These are phyloP conservation scores for Strigomonas galati DNA, from an alignment of 208 protist genomes.

Conservation along the genomic window DNA sequence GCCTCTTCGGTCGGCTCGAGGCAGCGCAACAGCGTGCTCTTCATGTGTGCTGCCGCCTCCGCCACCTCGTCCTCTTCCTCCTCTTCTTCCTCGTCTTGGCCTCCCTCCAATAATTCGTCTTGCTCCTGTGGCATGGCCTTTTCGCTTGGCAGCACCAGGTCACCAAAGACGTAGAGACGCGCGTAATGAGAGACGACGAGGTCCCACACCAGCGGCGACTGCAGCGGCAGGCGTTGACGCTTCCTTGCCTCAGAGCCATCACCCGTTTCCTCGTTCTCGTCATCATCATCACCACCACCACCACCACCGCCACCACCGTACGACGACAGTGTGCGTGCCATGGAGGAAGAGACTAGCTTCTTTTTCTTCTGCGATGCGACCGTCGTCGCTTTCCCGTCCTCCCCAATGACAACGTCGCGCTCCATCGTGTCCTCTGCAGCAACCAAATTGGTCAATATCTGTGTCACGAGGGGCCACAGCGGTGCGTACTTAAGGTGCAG, in stretches of 20 bases:
- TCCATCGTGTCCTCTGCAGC: conserved; percentile 43
- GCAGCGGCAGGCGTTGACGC: conserved; percentile 6
- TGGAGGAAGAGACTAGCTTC: background rate
- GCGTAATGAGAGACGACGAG: conserved; percentile 64
- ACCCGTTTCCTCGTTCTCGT: conserved; percentile 2
- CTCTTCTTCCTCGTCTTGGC: conserved; percentile 12
- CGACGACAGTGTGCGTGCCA: too few relatives aligned
- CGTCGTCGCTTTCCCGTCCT: background rate
- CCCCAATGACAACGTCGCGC: background rate
- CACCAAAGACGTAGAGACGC: conserved; percentile 66
- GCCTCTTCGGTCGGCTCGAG: conserved; percentile 8
- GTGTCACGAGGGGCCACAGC: conserved; percentile 60
- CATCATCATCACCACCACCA: background rate
- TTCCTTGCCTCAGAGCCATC: background rate
- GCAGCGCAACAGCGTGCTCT: background rate
- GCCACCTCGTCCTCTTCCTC: conserved; percentile 10
- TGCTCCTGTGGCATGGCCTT: background rate
- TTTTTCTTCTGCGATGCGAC: background rate
- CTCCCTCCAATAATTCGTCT: conserved; percentile 5
- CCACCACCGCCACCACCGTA: background rate
- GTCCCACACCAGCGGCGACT: conserved; percentile 69
- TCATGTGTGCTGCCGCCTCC: background rate
- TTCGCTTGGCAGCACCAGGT: conserved; percentile 29
- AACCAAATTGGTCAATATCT: conserved; percentile 60
- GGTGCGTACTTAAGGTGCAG: conserved; percentile 79